phyloP scores from a whole-genome alignment of 768 basidiomycete species.

The Cystofilobasidium macerans region DNA sequence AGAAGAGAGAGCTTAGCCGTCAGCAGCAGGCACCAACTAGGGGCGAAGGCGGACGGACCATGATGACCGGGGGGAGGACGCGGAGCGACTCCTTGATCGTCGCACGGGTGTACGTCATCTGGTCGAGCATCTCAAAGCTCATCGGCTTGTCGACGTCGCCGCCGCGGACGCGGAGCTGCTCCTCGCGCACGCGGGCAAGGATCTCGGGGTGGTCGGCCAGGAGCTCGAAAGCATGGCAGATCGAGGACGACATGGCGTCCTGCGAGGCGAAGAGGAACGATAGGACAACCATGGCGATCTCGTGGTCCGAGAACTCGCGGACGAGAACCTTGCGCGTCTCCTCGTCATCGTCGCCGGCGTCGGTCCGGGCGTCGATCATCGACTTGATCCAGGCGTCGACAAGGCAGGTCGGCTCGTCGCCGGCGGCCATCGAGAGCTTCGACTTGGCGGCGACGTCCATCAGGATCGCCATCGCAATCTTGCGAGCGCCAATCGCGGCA shows the following conservation, averaged over 20 bases:
- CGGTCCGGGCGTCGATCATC: slow-evolving; percentile 52
- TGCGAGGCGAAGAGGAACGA: slow-evolving; percentile 82
- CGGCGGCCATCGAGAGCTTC: slow-evolving; percentile 70
- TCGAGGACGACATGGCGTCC: slow-evolving; percentile 95
- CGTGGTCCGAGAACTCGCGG: slow-evolving; percentile 73
- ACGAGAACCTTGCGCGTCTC: slow-evolving; percentile 54
- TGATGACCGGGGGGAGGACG: slow-evolving; percentile 84
- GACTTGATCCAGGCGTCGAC: slow-evolving; percentile 82
- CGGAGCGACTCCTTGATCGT: slow-evolving; percentile 89
- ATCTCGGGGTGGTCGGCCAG: slow-evolving; percentile 84
- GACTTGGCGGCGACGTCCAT: slow-evolving; percentile 64
- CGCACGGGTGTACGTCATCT: slow-evolving; percentile 86
- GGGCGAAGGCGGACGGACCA: slow-evolving; percentile 50
- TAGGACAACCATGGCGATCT: slow-evolving; percentile 95
- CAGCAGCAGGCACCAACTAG: neutral
- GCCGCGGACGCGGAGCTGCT: slow-evolving; percentile 72
- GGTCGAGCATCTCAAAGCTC: slow-evolving; percentile 76
- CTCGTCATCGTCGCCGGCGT: slow-evolving; percentile 31
- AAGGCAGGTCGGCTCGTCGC: slow-evolving; percentile 70
- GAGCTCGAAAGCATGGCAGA: slow-evolving; percentile 90
- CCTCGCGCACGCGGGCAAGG: slow-evolving; percentile 74
- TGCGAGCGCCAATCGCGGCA: slow-evolving; percentile 82
- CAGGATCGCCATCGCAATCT: slow-evolving; percentile 57
- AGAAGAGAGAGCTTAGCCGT: neutral
- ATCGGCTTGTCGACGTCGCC: slow-evolving; percentile 65